Evolutionary conservation across 495 filamentous ascomycete genomes (phyloP), one percentile per base, ranked within the genome.

Genomic region (Penicillium mononematosum): DNA sequence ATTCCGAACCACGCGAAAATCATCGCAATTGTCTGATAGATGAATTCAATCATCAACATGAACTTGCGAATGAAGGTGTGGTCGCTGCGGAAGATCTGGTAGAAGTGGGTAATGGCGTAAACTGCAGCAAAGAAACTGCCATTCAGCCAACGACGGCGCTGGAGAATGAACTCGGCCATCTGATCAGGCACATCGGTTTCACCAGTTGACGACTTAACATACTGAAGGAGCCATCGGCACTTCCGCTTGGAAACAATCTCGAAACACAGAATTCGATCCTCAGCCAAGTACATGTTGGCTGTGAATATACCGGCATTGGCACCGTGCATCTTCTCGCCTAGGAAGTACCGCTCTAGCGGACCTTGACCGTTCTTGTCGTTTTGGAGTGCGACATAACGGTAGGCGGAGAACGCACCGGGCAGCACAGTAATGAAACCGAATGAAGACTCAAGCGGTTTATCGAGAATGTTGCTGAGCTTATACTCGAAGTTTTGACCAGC

Each of bases 401-500:
- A 99, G 6, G 95, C 95, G 9, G 94, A 98, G 75, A 99, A 98
- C 49, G 95, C 95, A 75, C 95, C 95, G 14, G 95, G 95, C 50
- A 99, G 81, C 58, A 99, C 95, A 27, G 89, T 88, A 69, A 99
- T 98, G 73, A 98, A 99, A 14, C 95, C 95, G 65, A 99, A 99
- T 0, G 94, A 90, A 32, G 93, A 97, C 69, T 99, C 95, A 24
- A 99, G 77, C 2, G 95, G 95, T 70, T 99, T 99, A 69, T 99
- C 95, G 20, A 99, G 83, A 66, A 99, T 99, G 70, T 99, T 99
- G 73, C 90, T 96, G 83, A 99, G 95, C 79, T 99, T 99, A 78
- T 99, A 99, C 78, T 99, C 95, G 66, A 99, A 99, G 65, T 99
- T 99, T 72, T 99, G 95, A 5, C 91, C 91, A 3, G 95, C 95